Base-by-base conservation (phyloP, 2,329 filamentous ascomycete genomes). In the Claviceps fusiformis region DNA sequence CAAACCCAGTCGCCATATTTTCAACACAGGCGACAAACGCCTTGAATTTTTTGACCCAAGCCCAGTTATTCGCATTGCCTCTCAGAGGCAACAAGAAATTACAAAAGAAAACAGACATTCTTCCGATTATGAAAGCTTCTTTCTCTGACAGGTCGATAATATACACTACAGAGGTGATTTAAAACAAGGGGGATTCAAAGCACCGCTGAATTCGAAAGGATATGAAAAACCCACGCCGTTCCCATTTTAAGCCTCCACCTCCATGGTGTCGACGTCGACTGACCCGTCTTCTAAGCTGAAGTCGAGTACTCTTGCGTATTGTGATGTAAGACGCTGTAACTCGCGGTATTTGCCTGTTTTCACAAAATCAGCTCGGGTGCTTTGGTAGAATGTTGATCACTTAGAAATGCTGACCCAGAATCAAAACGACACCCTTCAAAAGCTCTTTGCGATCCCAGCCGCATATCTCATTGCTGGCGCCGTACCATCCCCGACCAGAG, bases 391-490 rank as follows among this genome's bases (percentile, higher is more conserved):
- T 44, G 37, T 10, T 3, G 17, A n/a, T 47, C 13, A 24, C 43
- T 10, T 39, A 19, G 17, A 9, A 4, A 37, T 61, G 77, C 82
- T 71, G 81, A 93, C 93, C 93, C 47, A 98, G 79, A 68, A 95
- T 90, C 71, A 96, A 77, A 55, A 98, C 86, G 31, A 95, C 90
- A 56, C 91, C 91, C 73, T 87, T 95, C 57, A 98, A 71, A 58
- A 98, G 73, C 60, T 95, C 89, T 66, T 85, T 86, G 58, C 89
- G 81, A 65, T 92, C 84, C 92, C 91, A 97, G 31, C 93, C 93
- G 65, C 92, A 95, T 37, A 98, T 77, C 55, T 84, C 80, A 2
- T 87, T 86, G 3, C 81, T 82, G 52, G 77, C 77, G 60, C 81
- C 80, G 62, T 78, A 80, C 86, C 82, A 89, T 17, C 79, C 84